Evolutionary conservation across 2,329 filamentous ascomycete species (phyloP), one percentile per base, ranked within the genome.

Genomic region (Ophiosphaerella narmari): DNA sequence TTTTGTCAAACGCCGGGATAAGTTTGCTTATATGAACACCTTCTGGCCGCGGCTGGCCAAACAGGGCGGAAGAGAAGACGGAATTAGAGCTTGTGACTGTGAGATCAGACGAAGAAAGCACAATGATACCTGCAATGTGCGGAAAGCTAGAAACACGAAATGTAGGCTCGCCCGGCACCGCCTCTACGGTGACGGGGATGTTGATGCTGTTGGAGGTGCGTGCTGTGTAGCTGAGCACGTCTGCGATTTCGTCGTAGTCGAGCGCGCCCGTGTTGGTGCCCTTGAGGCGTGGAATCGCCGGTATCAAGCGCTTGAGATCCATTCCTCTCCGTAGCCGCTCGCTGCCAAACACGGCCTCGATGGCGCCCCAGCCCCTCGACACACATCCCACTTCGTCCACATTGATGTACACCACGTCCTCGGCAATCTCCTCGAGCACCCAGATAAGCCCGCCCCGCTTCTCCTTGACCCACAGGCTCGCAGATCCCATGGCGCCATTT

Each of bases 401-500:
- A 9, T 80, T 82, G 37, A 99, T 75, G 53, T 85, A 83, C 4
- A 90, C 91, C 34, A 94, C 87, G 70, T 99, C 92, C 74, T 99
- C 94, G 47, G 93, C 90, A 53, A 99, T 97, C 74, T 99, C 94
- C 72, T 99, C 94, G 2, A 99, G 77, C 7, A 99, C 94, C 94
- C 94, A 99, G 52, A 99, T 97, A 52, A 99, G 76, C 8, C 93
- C 92, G 44, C 91, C 86, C 41, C 88, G 85, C 74, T 99, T 99
- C 74, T 99, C 94, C 77, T 99, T 99, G 3, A 99, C 94, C 94
- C 94, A 99, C 34, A 99, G 78, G 74, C 92, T 97, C 33, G 94
- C 94, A 50, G 94, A 92, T 2, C 94, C 94, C 4, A 88, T 93
- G 9, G 88, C 84, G 4, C 94, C 94, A 65, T 99, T 96, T 53